Evolutionary conservation across 2,329 filamentous ascomycete genomes (phyloP), one percentile per base, ranked within the genome.

Genomic region (Colletotrichum endophyticum): DNA sequence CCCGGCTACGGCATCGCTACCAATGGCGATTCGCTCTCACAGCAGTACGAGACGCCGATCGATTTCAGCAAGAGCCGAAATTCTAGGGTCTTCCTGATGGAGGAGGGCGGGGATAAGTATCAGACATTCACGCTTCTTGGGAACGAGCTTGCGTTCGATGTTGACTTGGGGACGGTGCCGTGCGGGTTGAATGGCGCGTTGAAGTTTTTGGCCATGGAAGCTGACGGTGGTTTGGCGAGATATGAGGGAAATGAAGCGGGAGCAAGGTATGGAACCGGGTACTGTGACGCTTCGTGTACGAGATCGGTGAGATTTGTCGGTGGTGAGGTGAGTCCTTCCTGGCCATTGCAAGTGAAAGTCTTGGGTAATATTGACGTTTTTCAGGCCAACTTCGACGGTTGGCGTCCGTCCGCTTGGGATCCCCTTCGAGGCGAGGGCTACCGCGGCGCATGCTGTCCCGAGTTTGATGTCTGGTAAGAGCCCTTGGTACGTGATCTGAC

Each of bases 181-280:
- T 94, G 93, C 79, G 93, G 93, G 70, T 83, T 94, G 77, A 94
- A 94, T 84, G 91, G 91, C 69, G 92, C 92, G 32, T 83, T 94
- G 49, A 93, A 93, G 84, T 88, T 91, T 66, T 86, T 89, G 19
- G 84, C 87, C 77, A 92, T 92, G 90, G 87, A 90, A 9, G 83
- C 85, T 28, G 88, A 90, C 70, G 89, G 89, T 75, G 89, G 89
- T 30, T 80, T 85, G 81, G 78, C 79, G 80, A 87, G 85, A 78
- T 87, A 86, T 79, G 76, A 84, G 7, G 85, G 83, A 79, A 91
- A 86, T 80, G 80, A 82, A 72, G 85, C 84, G n/a, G 85, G 85
- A 22, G 89, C 89, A 78, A 86, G 87, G 80, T 91, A 90, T 81
- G 90, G 90, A 76, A 91, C 89, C 39, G 90, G 90, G 27, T 89